Base-by-base conservation (phyloP, 495 filamentous ascomycete species). In the Apodospora peruviana region DNA sequence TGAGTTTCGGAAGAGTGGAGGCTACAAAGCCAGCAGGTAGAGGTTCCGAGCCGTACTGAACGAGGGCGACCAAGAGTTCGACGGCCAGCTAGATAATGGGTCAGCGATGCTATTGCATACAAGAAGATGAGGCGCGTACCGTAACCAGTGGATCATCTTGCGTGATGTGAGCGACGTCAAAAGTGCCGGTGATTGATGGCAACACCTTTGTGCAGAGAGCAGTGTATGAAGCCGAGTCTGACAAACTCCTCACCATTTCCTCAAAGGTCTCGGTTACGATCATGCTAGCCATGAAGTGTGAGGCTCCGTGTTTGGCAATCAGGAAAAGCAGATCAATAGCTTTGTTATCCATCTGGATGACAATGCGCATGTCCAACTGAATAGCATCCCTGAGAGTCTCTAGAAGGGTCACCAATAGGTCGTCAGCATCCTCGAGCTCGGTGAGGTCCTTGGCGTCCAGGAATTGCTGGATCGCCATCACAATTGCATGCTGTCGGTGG, bases 261-360 rank as follows among this genome's bases (percentile, higher is more conserved):
- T 96, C 90, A 59, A 98, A 95, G 0, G 89, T 82, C 64, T 97
- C 94, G 47, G 79, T 86, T 14, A 96, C 85, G 17, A 95, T 74
- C 70, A 85, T 77, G 1, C 81, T 83, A 32, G 95, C 72, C 63
- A 95, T 88, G 73, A 88, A 91, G 68, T 93, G 96, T 25, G 77
- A 80, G 0, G 91, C 87, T 18, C 90, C 90, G 59, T 89, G 85
- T 61, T 85, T 90, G 35, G 88, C 93, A 53, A 98, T 77, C 34
- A 83, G 81, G 66, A 98, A 96, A 27, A 97, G 79, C 25, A 96
- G 73, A 59, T 96, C 88, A 20, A 96, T 73, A 21, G 87, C 85
- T 32, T 76, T 70, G 27, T 82, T 80, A 8, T 72, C 81, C 35
- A 65, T 72, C 16, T 79, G 81, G 50, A 96, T 71, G 22, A 86